phyloP scores from a whole-genome alignment of 1,139 yeast species.

The Sugiyamaella paludigena region DNA sequence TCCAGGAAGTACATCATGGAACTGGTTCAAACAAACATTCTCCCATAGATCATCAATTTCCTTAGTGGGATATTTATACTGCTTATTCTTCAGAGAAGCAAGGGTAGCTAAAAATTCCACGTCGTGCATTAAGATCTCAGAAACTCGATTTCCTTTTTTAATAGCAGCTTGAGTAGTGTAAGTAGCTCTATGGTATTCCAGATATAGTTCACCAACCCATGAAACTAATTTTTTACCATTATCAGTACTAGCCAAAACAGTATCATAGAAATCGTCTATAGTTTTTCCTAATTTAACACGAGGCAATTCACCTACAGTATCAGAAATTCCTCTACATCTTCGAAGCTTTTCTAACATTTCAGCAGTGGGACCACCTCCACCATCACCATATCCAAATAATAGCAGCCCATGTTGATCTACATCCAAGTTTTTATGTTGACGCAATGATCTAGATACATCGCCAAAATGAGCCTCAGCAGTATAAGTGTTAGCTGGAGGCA shows the following conservation, averaged over 20 bases:
- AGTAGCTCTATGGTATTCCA: conserved; percentile 96
- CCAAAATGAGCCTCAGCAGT: conserved; percentile 93
- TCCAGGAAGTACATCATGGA: conserved; percentile 96
- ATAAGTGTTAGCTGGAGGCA: conserved; percentile 97
- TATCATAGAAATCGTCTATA: conserved; percentile 75
- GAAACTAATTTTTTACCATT: conserved; percentile 69
- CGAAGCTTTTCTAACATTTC: conserved; percentile 91
- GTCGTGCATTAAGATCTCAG: conserved; percentile 81
- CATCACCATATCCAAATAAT: conserved; percentile 92
- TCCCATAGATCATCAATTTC: conserved; percentile 79
- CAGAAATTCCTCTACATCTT: conserved; percentile 82
- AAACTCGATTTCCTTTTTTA: conserved; percentile 72
- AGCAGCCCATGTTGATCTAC: conserved; percentile 72
- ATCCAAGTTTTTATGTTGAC: conserved; percentile 79
- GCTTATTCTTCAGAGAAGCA: conserved; percentile 53
- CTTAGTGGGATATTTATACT: conserved; percentile 67
- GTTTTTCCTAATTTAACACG: conserved; percentile 73
- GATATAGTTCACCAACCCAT: conserved; percentile 91
- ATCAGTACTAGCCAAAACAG: conserved; percentile 58
- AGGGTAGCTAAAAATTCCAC: conserved; percentile 79
- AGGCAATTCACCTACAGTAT: conserved; percentile 76
- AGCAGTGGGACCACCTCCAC: conserved; percentile 96
- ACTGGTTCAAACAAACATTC: conserved; percentile 83
- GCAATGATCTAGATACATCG: conserved; percentile 76
- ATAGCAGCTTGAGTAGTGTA: conserved; percentile 90